phyloP scores from a whole-genome alignment of 1,139 yeast species.

The Suhomyces choctaworum region DNA sequence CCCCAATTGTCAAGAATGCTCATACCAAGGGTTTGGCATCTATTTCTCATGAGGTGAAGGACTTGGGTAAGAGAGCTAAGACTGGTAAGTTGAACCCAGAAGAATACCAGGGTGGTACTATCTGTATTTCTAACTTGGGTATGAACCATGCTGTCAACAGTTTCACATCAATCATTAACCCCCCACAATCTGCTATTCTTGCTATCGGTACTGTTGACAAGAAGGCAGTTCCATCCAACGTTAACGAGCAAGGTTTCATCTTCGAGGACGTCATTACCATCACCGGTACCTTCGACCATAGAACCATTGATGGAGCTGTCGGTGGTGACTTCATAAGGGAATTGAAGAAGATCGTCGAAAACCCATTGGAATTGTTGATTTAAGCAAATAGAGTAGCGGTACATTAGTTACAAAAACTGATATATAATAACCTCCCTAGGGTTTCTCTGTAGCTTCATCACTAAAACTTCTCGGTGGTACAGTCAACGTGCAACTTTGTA shows the following conservation, averaged over 20 bases:
- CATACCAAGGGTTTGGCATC: slow-evolving; percentile 80
- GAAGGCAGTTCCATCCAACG: slow-evolving; percentile 90
- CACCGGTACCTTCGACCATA: slow-evolving; percentile 97
- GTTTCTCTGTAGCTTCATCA: too few species aligned
- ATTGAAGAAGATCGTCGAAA: slow-evolving; percentile 86
- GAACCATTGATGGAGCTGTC: slow-evolving; percentile 95
- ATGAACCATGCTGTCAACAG: slow-evolving; percentile 92
- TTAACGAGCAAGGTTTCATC: slow-evolving; percentile 86
- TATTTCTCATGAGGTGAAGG: slow-evolving; percentile 85
- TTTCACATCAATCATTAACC: slow-evolving; percentile 96
- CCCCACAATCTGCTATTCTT: slow-evolving; percentile 92
- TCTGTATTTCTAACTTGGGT: slow-evolving; percentile 97
- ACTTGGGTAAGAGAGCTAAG: slow-evolving; percentile 94
- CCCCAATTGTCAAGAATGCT: slow-evolving; percentile 91
- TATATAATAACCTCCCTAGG: too few species aligned
- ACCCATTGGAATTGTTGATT: slow-evolving; percentile 91
- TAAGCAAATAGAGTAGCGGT: too few species aligned
- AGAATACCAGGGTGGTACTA: slow-evolving; percentile 99
- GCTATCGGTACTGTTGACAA: slow-evolving; percentile 94
- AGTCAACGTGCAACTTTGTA: too few species aligned
- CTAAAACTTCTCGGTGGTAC: too few species aligned
- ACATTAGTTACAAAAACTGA: too few species aligned
- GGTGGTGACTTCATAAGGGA: slow-evolving; percentile 97
- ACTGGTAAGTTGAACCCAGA: slow-evolving; percentile 89
- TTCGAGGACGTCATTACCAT: slow-evolving; percentile 89